These are phyloP conservation scores for Penicillium pancosmium DNA, from an alignment of 495 filamentous ascomycete species.

Conservation along the genomic window DNA sequence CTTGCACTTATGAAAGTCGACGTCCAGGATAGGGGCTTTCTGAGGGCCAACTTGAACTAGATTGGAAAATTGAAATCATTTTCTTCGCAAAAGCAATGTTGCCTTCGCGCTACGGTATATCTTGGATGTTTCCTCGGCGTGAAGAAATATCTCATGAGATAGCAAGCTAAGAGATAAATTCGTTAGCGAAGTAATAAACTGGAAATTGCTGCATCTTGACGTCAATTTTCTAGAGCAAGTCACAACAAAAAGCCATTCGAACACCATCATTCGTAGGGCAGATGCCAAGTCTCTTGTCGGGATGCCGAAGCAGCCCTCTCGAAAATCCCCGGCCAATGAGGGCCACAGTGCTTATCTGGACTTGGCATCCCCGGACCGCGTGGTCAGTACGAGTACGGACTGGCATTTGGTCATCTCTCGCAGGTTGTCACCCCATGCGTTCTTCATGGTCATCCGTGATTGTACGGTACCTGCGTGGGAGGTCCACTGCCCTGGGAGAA, in stretches of 20 bases:
- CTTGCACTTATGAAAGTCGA: too few species aligned
- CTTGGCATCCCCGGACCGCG: slow-evolving; percentile 4
- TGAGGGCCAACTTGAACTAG: too few species aligned
- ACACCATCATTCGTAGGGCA: not conserved
- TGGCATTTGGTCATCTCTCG: not conserved
- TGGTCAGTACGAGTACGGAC: not conserved
- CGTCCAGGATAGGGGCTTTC: too few species aligned
- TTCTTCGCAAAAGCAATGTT: not conserved
- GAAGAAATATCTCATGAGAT: not conserved
- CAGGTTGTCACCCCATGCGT: slow-evolving; percentile 20
- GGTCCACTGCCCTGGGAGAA: slow-evolving; percentile 8
- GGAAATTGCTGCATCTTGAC: slow-evolving; percentile 3
- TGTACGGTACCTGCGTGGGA: slow-evolving; percentile 10
- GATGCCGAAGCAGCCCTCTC: slow-evolving; percentile 23
- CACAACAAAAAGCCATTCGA: not conserved
- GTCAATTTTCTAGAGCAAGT: not conserved
- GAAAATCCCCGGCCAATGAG: slow-evolving; percentile 28
- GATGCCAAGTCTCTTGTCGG: slow-evolving; percentile 23
- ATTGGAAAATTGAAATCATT: not conserved
- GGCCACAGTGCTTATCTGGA: slow-evolving; percentile 31
- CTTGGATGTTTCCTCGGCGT: not conserved
- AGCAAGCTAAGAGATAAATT: slow-evolving; percentile 11
- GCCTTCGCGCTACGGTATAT: not conserved
- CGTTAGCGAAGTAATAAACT: slow-evolving; percentile 8
- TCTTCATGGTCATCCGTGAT: not conserved